Conservation (phyloP, 1,284 basidiomycete genomes). For the Moniliophthora roreri region DNA sequence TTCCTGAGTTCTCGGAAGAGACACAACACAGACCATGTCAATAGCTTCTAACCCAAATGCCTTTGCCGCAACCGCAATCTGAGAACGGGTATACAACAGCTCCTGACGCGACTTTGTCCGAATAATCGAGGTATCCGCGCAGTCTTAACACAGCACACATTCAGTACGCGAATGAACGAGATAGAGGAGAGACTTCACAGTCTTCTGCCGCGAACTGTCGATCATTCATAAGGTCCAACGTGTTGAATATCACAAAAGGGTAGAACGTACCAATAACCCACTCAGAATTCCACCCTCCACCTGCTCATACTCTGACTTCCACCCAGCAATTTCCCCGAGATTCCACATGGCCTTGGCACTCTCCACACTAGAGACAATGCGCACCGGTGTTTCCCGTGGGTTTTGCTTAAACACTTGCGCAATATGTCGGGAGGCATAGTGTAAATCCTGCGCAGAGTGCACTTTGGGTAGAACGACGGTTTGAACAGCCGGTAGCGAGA, state of each 20-base stretch:
- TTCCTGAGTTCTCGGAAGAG: background rate
- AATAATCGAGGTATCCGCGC: constrained; percentile 84
- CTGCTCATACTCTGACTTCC: constrained; percentile 50
- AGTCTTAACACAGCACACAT: constrained; percentile 45
- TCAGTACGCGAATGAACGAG: constrained; percentile 4
- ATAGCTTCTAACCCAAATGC: constrained; percentile 85
- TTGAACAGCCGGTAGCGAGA: constrained; percentile 45
- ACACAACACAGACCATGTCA: constrained; percentile 67
- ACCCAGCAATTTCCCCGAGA: constrained; percentile 61
- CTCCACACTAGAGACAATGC: constrained; percentile 78
- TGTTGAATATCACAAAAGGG: constrained; percentile 3
- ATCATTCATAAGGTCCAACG: constrained; percentile 2
- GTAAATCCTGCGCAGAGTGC: constrained; percentile 64
- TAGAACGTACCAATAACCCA: constrained; percentile 52
- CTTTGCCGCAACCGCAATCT: constrained; percentile 82
- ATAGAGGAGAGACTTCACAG: constrained; percentile 48
- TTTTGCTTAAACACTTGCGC: constrained; percentile 24
- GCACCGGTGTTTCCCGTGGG: constrained; percentile 36
- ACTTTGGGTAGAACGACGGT: constrained; percentile 81
- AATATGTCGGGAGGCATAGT: constrained; percentile 56
- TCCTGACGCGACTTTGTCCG: constrained; percentile 77
- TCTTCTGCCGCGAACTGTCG: constrained; percentile 87
- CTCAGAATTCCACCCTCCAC: constrained; percentile 47
- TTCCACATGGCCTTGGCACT: constrained; percentile 69
- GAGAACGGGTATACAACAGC: constrained; percentile 84